Evolutionary conservation across 495 filamentous ascomycete species (phyloP), one percentile per base, ranked within the genome.

Genomic region (Baudoinia panamericana): DNA sequence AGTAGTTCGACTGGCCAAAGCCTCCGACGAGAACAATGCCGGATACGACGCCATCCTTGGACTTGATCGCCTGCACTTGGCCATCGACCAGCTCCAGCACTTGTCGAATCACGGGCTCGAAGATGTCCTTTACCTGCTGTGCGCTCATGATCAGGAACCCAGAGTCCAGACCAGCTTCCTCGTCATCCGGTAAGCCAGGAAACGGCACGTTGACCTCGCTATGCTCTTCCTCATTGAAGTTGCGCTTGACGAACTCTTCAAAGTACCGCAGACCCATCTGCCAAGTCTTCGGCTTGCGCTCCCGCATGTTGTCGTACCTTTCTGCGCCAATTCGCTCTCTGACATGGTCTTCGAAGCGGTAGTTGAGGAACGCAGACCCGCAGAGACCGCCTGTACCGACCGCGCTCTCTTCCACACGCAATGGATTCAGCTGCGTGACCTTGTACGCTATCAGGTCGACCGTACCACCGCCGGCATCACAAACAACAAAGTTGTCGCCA

Each of bases 251-350:
- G 31, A 63, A 63, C 53, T 82, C 76, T 48, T 80, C 81, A 53
- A 84, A 84, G 46, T 83, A 82, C 28, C 58, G 80, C 70, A 83
- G 65, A 2, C 73, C 75, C 80, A 84, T 84, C 59, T 81, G 78
- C 74, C 79, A 80, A 1, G 61, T 63, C 48, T 64, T 64, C 3
- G 62, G 53, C 48, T 64, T 63, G 46, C 61, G 61, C 37, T 63
- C 62, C 9, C 60, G 54, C 60, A 66, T 64, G 16, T 33, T 41
- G 12, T 45, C 47, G 51, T 63, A 66, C 15, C 54, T 43, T 31
- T 66, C 62, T 9, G 40, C 39, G 8, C 63, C 63, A 20, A 66
- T 55, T 10, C 63, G 55, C 18, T 48, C 35, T 42, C 53, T 57
- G 12, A 66, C 60, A 40, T 66, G 62, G 38, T 66, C 62, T 34